Conservation (phyloP, 331 rosid species). For the Spiraea crenata region DNA sequence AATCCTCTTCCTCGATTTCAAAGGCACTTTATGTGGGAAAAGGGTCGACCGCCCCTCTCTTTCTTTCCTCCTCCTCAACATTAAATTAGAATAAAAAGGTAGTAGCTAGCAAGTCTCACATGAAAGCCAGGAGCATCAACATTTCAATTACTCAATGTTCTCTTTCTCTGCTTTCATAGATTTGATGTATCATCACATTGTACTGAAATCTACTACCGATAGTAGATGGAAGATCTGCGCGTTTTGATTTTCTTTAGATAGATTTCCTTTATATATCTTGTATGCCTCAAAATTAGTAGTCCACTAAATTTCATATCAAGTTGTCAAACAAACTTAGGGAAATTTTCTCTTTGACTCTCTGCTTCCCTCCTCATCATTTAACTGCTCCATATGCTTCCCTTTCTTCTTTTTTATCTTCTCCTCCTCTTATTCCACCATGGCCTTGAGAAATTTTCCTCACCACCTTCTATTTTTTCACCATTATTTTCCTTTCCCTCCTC, state of each 20-base stretch:
- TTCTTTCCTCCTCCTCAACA: conserved; percentile 26
- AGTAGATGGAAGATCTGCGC: too few species aligned
- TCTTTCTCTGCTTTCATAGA: too few species aligned
- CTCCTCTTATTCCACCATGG: conserved; percentile 55
- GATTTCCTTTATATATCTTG: too few species aligned
- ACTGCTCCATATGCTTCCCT: conserved; percentile 51
- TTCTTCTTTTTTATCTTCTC: conserved; percentile 30
- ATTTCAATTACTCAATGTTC: conserved; percentile 25
- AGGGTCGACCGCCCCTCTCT: conserved; percentile 29
- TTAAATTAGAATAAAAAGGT: conserved; percentile 30
- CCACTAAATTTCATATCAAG: conserved; percentile 16
- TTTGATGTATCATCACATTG: too few species aligned
- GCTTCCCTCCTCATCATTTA: conserved; percentile 26
- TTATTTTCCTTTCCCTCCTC: conserved; percentile 57
- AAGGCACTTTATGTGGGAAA: conserved; percentile 54
- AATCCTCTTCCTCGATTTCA: conserved; percentile 53
- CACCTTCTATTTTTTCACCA: conserved; percentile 31
- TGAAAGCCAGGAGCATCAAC: conserved; percentile 31
- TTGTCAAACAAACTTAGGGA: conserved; percentile 15
- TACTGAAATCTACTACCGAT: too few species aligned
- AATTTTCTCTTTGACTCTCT: not conserved
- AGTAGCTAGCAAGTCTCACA: conserved; percentile 26
- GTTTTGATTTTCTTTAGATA: too few species aligned
- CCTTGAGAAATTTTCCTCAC: conserved; percentile 52
- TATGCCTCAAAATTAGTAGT: not conserved